These are phyloP conservation scores for Lecanosticta acicola DNA, from an alignment of 2,329 filamentous ascomycete species.

Conservation along the genomic window DNA sequence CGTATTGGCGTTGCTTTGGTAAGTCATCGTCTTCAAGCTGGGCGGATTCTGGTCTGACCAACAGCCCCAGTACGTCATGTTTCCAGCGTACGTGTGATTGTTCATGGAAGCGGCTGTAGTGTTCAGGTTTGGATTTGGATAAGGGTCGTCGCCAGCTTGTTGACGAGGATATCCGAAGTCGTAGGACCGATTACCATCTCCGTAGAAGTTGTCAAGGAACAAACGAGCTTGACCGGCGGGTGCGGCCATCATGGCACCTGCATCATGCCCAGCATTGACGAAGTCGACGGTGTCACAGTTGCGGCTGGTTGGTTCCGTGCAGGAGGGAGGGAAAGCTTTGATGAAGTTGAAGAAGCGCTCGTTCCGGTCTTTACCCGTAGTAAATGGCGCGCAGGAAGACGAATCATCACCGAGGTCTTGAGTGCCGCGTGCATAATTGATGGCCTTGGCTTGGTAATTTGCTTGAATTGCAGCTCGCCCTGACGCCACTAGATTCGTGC, in stretches of 20 bases:
- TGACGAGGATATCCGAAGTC: slow-evolving; percentile 36
- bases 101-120: slow-evolving; percentile 18
- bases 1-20: slow-evolving; percentile 27
- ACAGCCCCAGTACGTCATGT: slow-evolving; percentile 36
- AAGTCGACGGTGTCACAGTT: slow-evolving; percentile 35
- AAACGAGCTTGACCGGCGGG: slow-evolving; percentile 33
- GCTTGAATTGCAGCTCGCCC: slow-evolving; percentile 30
- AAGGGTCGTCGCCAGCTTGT: slow-evolving; percentile 29
- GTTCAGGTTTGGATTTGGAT: slow-evolving; percentile 29
- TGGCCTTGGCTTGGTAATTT: slow-evolving; percentile 32
- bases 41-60: slow-evolving; percentile 28
- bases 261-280: slow-evolving; percentile 33
- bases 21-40: slow-evolving; percentile 25
- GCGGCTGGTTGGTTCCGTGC: slow-evolving; percentile 20
- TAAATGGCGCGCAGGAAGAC: slow-evolving; percentile 29
- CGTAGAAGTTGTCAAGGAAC: slow-evolving; percentile 37
- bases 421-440: slow-evolving; percentile 33
- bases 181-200: slow-evolving; percentile 30
- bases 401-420: slow-evolving; percentile 34
- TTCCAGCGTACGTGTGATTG: slow-evolving; percentile 31
- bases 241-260: slow-evolving; percentile 33
- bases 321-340: slow-evolving; percentile 31
- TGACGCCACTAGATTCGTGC: slow-evolving; percentile 23
- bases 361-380: slow-evolving; percentile 33
- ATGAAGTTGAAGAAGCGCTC: slow-evolving; percentile 39